Conservation (phyloP, 176 grass and related monocot species). For the Hsuehochloa calcarea region DNA sequence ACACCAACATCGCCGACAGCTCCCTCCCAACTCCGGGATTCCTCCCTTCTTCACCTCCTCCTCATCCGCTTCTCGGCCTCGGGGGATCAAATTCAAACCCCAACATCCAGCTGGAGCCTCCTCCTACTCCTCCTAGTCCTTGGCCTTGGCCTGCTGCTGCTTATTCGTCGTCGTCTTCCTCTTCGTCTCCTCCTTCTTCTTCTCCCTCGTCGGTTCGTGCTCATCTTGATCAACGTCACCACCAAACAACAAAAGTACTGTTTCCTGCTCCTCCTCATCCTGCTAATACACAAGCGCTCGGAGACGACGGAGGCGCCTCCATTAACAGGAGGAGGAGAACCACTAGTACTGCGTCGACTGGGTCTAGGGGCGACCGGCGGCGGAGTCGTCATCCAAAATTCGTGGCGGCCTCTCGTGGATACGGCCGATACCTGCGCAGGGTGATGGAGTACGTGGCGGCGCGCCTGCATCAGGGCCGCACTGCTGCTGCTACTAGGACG, state of each 20-base stretch:
- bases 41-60: too few species aligned
- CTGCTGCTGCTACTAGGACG: neutral
- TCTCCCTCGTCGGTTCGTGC: neutral
- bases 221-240: neutral
- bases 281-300: too few species aligned
- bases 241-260: neutral
- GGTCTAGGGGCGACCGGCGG: too few species aligned
- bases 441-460: conserved; percentile 7
- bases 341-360: too few species aligned
- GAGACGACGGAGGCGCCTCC: too few species aligned
- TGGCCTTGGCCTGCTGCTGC: neutral
- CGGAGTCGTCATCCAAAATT: too few species aligned
- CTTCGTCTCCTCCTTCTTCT: neutral
- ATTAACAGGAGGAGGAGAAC: too few species aligned
- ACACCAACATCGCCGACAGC: conserved; percentile 21
- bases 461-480: neutral
- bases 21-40: neutral
- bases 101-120: neutral
- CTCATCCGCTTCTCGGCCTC: too few species aligned
- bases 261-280: too few species aligned
- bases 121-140: neutral
- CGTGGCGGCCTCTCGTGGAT: too few species aligned
- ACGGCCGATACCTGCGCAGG: neutral
- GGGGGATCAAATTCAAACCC: too few species aligned
- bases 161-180: too few species aligned